phyloP scores from a whole-genome alignment of 2,329 filamentous ascomycete species.

The Leptoxyphium fumago region DNA sequence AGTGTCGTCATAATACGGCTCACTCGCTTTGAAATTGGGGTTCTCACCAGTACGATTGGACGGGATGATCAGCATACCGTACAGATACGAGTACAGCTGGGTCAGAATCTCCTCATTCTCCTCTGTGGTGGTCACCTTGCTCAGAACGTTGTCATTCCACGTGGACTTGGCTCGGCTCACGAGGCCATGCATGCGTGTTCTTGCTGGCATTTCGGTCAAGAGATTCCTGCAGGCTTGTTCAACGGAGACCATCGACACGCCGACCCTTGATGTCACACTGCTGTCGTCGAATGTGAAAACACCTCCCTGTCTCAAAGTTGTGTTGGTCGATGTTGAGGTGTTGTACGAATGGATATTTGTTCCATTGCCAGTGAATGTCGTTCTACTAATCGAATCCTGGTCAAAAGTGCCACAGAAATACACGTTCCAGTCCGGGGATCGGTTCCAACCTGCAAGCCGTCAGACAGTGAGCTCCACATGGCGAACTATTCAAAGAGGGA shows the following conservation, averaged over 20 bases:
- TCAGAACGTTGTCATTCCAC: constrained; percentile 48
- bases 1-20: constrained; percentile 59
- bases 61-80: constrained; percentile 53
- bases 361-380: constrained; percentile 17
- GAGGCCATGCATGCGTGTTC: constrained; percentile 3
- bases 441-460: constrained; percentile 37
- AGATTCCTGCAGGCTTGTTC: constrained; percentile 46
- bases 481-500: background rate
- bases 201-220: constrained; percentile 39
- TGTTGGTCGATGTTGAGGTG: constrained; percentile 1
- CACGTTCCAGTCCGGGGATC: constrained; percentile 42
- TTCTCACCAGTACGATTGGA: constrained; percentile 59
- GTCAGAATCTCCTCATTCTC: constrained; percentile 10
- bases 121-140: constrained; percentile 36
- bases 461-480: no score
- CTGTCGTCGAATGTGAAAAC: constrained; percentile 31
- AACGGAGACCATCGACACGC: constrained; percentile 51
- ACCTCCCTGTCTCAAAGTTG: constrained; percentile 22
- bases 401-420: constrained; percentile 49
- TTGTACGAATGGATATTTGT: constrained; percentile 20
- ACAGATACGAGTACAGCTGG: constrained; percentile 46
- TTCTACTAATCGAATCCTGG: constrained; percentile 12
- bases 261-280: constrained; percentile 39
- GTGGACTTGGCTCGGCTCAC: constrained; percentile 26
- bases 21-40: constrained; percentile 44